Base-by-base conservation (phyloP, 371 early-diverging fungal species). In the Mortierella sp. region DNA sequence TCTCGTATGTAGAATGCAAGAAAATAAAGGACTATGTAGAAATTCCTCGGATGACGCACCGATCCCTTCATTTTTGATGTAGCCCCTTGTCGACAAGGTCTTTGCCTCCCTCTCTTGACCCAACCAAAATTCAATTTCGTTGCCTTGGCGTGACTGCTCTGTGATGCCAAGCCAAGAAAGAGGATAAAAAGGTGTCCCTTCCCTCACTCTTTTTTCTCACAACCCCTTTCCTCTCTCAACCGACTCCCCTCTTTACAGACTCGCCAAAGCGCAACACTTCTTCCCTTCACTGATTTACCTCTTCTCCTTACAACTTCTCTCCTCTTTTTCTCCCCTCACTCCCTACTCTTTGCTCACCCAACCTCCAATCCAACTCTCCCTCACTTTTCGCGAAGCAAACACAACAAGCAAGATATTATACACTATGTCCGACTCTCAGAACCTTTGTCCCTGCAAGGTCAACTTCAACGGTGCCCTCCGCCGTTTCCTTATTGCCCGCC, bases 371-470 rank as follows among this genome's bases (percentile, higher is more conserved):
- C 26, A 1, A 22, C 45, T 37, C 71, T 19, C 13, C 24, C 65
- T 44, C 45, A 31, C 63, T n/a, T n/a, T n/a, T n/a, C n/a, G n/a
- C n/a, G n/a, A n/a, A n/a, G n/a, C n/a, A n/a, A n/a, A n/a, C n/a
- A n/a, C n/a, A n/a, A n/a, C n/a, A n/a, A n/a, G n/a, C n/a, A n/a
- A n/a, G n/a, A n/a, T 16, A 41, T 37, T 41, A 39, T 24, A 31
- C 47, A 58, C 66, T 34, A 79, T 79, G 79, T 40, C 79, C 53
- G 79, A 79, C 53, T 53, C 68, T 4, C 40, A 74, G 10, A 82
- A 74, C 68, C 55, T 77, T 61, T 77, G 82, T 31, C 78, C 82
- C 24, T 82, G 82, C 74, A 82, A 82, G 50, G 82, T 71, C 63
- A 77, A 67, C 69, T 74, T 74, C 66, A 82, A 77, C 44, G 82